phyloP scores from a whole-genome alignment of 2,329 filamentous ascomycete species.

The Rutstroemia sp. region DNA sequence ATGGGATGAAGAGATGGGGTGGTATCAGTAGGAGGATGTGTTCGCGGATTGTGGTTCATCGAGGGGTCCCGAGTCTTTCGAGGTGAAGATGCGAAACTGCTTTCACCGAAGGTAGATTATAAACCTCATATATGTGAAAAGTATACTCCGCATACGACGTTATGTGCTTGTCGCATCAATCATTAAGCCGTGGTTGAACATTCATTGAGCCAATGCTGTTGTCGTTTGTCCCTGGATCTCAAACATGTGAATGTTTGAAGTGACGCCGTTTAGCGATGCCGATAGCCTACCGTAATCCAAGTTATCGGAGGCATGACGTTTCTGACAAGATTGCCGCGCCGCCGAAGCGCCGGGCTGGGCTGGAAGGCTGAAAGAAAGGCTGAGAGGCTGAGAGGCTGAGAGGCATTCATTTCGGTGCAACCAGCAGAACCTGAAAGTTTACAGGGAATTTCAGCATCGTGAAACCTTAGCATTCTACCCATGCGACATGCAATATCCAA shows the following conservation, averaged over 20 bases:
- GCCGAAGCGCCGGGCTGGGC: not conserved
- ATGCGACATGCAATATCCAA: too few species aligned
- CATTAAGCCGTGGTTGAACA: not conserved
- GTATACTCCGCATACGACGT: not conserved
- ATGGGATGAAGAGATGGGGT: not conserved
- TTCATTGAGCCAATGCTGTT: not conserved
- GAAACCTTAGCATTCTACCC: too few species aligned
- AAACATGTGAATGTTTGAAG: not conserved
- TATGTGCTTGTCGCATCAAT: not conserved
- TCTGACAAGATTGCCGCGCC: not conserved
- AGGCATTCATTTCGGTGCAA: too few species aligned
- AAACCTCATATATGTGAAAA: not conserved
- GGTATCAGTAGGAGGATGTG: not conserved
- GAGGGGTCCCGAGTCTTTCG: not conserved
- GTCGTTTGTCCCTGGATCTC: not conserved
- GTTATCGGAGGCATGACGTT: not conserved
- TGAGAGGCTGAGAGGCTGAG: too few species aligned
- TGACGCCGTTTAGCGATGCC: not conserved
- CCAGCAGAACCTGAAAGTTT: too few species aligned
- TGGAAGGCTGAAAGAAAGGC: too few species aligned
- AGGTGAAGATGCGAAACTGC: not conserved
- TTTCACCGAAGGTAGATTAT: not conserved
- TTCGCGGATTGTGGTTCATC: not conserved
- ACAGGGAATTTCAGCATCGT: too few species aligned
- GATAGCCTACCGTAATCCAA: not conserved